phyloP scores from a whole-genome alignment of 2,329 filamentous ascomycete genomes.

The Colletotrichum orchidophilum region DNA sequence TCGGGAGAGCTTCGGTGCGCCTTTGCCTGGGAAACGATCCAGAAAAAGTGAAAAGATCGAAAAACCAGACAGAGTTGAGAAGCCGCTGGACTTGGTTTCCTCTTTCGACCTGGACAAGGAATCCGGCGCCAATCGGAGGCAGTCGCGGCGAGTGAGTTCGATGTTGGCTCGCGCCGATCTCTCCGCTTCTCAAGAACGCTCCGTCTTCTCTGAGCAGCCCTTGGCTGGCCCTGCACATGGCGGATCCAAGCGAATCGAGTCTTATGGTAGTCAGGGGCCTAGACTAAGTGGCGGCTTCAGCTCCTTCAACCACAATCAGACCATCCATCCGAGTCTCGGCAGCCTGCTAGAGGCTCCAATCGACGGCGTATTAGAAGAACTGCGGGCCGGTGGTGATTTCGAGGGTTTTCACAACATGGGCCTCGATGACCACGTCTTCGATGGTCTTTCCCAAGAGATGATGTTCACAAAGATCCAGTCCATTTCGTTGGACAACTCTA shows the following conservation, averaged over 20 bases:
- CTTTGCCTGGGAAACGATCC: constrained; percentile 60
- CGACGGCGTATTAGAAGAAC: constrained; percentile 75
- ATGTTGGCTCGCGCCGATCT: constrained; percentile 88
- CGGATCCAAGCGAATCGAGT: constrained; percentile 73
- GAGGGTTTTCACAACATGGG: constrained; percentile 79
- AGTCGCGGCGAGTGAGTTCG: constrained; percentile 86
- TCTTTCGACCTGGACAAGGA: constrained; percentile 76
- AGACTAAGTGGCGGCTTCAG: constrained; percentile 66
- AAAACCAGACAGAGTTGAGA: constrained; percentile 48
- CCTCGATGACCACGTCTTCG: constrained; percentile 75
- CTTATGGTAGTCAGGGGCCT: constrained; percentile 73
- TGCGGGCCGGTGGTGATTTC: constrained; percentile 68
- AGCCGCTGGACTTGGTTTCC: constrained; percentile 70
- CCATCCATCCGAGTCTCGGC: constrained; percentile 61
- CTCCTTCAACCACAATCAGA: constrained; percentile 54
- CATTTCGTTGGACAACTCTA: constrained; percentile 69
- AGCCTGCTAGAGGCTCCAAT: constrained; percentile 75
- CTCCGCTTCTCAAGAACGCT: constrained; percentile 83
- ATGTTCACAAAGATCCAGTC: constrained; percentile 76
- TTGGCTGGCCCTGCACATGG: constrained; percentile 48
- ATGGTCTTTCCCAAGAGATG: constrained; percentile 78
- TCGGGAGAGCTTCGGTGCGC: constrained; percentile 80
- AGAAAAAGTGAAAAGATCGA: constrained; percentile 61
- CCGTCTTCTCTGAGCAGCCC: constrained; percentile 77
- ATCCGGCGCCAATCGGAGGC: constrained; percentile 62